Base-by-base conservation (phyloP, 192 early-diverging fungal species). In the Coemansia furcata region DNA sequence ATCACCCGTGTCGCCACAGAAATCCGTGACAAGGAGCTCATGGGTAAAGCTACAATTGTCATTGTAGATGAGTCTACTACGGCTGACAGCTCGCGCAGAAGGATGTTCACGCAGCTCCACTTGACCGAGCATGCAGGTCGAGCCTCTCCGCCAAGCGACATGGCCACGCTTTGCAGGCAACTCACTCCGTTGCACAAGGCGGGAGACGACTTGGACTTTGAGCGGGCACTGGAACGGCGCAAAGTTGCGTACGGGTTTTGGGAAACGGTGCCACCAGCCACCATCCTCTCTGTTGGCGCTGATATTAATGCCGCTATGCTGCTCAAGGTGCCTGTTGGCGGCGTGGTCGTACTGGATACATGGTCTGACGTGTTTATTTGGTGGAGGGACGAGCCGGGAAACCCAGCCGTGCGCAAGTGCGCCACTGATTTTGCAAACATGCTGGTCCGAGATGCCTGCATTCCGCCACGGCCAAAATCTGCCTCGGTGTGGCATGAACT, bases 361-460 rank as follows among this genome's bases (percentile, higher is more conserved):
- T 82, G 74, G 74, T 65, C 80, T 21, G 80, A 82, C 32, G 76
- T 82, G 15, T 82, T 82, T 60, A 63, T 82, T 29, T 82, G 80
- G 80, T 82, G 76, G 80, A 65, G 76, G n/a, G 63, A 78, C 68
- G 74, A 77, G 59, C 76, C 80, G 2, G 54, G 74, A 55, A 81
- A 69, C 38, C 52, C 65, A 6, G 68, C 78, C 30, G 78, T 81
- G 37, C 70, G 78, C 57, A 68, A 69, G 38, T 81, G 78, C 32
- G 78, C 78, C 7, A 54, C 76, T 33, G 69, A 72, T 46, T 81
- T 81, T 73, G 70, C 73, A 19, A 72, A 69, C 52, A 75, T 75
- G 73, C 47, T 81, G 38, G 58, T 81, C 7, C 69, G 68, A 17
- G 78, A 81, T 38, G 58, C 55, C 23, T 76, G 74, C 63, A 81